phyloP scores from a whole-genome alignment of 1,139 yeast species.

The Citeromyces siamensis region DNA sequence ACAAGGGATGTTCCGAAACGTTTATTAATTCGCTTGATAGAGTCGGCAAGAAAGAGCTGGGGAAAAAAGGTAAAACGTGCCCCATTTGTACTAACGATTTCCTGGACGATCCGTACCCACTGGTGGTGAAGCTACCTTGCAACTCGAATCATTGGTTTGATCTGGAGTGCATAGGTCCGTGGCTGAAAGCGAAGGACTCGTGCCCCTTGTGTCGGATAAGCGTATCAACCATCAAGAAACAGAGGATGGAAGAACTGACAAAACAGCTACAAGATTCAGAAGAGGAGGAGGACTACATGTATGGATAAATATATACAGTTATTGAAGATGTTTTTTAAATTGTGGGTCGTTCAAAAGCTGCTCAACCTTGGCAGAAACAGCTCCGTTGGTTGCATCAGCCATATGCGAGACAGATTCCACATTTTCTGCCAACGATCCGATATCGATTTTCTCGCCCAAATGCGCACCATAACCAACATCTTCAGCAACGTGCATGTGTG shows the following conservation, averaged over 20 bases:
- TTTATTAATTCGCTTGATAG: conserved; percentile 71
- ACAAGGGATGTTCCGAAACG: conserved; percentile 52
- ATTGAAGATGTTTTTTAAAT: conserved; percentile 34
- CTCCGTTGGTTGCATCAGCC: conserved; percentile 27
- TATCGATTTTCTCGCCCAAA: conserved; percentile 7
- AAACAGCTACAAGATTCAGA: conserved; percentile 32
- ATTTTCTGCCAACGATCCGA: conserved; percentile 3
- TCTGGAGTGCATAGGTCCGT: conserved; percentile 81
- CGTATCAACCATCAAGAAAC: conserved; percentile 23
- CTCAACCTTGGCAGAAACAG: conserved; percentile 60
- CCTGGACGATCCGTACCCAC: conserved; percentile 63
- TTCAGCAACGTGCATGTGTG: conserved; percentile 55
- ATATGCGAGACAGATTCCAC: neutral
- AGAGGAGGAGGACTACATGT: conserved; percentile 62
- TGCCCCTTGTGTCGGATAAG: conserved; percentile 85
- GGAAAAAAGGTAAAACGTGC: conserved; percentile 47
- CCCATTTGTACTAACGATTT: conserved; percentile 76
- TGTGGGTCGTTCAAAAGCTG: conserved; percentile 58
- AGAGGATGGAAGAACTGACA: neutral
- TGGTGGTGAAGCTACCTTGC: conserved; percentile 76
- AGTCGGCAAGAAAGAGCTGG: conserved; percentile 34
- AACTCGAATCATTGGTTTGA: conserved; percentile 63
- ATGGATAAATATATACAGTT: conserved; percentile 30
- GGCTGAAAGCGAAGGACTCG: conserved; percentile 70
- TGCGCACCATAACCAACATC: conserved; percentile 25